Conservation (phyloP, 2,329 filamentous ascomycete genomes). For the Penicillium sp. region DNA sequence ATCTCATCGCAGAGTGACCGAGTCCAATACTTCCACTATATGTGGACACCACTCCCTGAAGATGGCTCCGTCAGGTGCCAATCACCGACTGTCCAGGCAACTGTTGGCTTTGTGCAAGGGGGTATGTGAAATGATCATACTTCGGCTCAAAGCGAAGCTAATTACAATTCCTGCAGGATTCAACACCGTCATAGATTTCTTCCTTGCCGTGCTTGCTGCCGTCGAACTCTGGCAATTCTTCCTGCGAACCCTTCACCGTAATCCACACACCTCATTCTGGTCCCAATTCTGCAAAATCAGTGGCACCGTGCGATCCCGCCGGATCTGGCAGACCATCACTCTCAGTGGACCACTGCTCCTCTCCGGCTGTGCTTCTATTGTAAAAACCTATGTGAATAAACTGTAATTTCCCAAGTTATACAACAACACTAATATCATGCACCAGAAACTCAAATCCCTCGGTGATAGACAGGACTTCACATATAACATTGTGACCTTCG, state of each 20-base stretch:
- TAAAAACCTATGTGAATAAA: constrained; percentile 35
- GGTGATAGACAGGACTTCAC: constrained; percentile 37
- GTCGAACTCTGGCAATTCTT: constrained; percentile 40
- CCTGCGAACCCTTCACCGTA: constrained; percentile 27
- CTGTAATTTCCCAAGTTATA: neutral
- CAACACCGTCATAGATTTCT: constrained; percentile 36
- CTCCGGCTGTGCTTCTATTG: constrained; percentile 36
- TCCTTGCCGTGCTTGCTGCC: constrained; percentile 31
- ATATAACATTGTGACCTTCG: constrained; percentile 36
- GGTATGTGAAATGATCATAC: constrained; percentile 14
- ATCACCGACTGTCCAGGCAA: constrained; percentile 33
- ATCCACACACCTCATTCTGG: constrained; percentile 26
- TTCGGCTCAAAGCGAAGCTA: neutral
- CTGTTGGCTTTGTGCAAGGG: constrained; percentile 38
- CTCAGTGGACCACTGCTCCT: constrained; percentile 36
- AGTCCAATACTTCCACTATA: constrained; percentile 37
- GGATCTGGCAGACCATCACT: constrained; percentile 37
- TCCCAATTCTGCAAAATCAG: constrained; percentile 32
- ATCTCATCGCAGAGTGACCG: constrained; percentile 36
- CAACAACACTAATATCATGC: neutral
- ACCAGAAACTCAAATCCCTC: constrained; percentile 33
- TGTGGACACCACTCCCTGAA: constrained; percentile 37
- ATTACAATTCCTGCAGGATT: constrained; percentile 22
- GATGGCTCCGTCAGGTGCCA: constrained; percentile 38
- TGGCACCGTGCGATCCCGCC: constrained; percentile 29